Base-by-base conservation (phyloP, 768 basidiomycete genomes). In the Mycena vitilis region DNA sequence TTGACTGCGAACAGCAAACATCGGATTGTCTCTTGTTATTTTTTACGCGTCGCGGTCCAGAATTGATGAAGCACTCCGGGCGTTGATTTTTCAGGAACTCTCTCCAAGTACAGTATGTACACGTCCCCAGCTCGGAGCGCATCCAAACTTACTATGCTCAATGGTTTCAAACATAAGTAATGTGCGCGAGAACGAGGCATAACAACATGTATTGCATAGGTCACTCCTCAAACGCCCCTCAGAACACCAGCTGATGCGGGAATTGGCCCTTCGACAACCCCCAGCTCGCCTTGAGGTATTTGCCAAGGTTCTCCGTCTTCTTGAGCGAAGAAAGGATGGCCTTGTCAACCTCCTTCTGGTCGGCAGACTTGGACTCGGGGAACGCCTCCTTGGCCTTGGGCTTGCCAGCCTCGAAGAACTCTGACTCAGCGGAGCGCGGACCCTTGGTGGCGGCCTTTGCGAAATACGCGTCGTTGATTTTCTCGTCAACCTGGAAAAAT, bases 191-290 rank as follows among this genome's bases (percentile, higher is more conserved):
- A 54, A 64, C 61, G 69, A 60, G 63, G 66, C 71, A 74, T 71
- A 71, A 76, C 74, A 74, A 80, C 76, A 77, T 71, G 73, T 75
- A 75, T 80, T 78, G 77, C 77, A 76, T 68, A 71, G 36, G 52
- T 66, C 60, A 66, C 52, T 63, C 59, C 44, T 52, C 61, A 60
- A 59, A 66, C 65, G 60, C 69, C 68, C 73, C 72, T 86, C 84
- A 99, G 87, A 98, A 99, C 71, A 88, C 88, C 84, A 99, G 80
- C 83, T 94, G 89, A 85, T 99, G 98, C 78, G 98, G 95, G 86
- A 87, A 95, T 85, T 99, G 95, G 69, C 96, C 95, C 88, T 96
- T 98, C 74, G 95, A 95, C 70, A 99, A 87, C 78, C 95, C 95
- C 87, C 93, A 99, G 77, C 87, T 90, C 63, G 96, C 88, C 80